A percentile compares a stretch with the other conserved stretches of the same genome.
Conservation (phyloP, 345 rosid genomes). For the Sisymbrium irio region DNA sequence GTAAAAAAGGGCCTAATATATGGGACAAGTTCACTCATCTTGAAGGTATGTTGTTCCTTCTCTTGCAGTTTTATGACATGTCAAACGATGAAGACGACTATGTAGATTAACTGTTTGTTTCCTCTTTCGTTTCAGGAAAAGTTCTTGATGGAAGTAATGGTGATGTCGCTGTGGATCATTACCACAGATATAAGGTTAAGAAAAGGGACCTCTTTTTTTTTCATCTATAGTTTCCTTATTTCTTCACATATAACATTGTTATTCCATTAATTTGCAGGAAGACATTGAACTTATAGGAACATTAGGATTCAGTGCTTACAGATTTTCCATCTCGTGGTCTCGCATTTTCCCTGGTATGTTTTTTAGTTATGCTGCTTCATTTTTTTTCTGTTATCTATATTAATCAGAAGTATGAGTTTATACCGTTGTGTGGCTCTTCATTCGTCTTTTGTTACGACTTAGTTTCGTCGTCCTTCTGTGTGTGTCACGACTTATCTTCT, state of each 20-base stretch:
- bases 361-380: background rate
- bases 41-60: constrained; percentile 42
- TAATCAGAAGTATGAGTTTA: background rate
- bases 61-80: background rate
- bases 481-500: background rate
- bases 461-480: background rate
- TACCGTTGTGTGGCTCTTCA: background rate
- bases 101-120: background rate
- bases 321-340: constrained; percentile 91
- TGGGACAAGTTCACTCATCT: constrained; percentile 84
- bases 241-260: constrained; percentile 20
- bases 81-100: background rate
- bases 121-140: constrained; percentile 47
- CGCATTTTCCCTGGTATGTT: constrained; percentile 82
- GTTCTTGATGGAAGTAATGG: constrained; percentile 69
- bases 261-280: constrained; percentile 51
- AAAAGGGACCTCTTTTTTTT: background rate
- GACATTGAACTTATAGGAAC: constrained; percentile 65
- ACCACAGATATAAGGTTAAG: constrained; percentile 73
- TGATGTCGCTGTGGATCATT: constrained; percentile 76
- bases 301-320: constrained; percentile 81
- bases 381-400: background rate
- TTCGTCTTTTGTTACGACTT: background rate
- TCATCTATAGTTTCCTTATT: background rate
- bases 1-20: constrained; percentile 71